Conservation (phyloP, 768 basidiomycete genomes). For the Leucocoprinus sp. region DNA sequence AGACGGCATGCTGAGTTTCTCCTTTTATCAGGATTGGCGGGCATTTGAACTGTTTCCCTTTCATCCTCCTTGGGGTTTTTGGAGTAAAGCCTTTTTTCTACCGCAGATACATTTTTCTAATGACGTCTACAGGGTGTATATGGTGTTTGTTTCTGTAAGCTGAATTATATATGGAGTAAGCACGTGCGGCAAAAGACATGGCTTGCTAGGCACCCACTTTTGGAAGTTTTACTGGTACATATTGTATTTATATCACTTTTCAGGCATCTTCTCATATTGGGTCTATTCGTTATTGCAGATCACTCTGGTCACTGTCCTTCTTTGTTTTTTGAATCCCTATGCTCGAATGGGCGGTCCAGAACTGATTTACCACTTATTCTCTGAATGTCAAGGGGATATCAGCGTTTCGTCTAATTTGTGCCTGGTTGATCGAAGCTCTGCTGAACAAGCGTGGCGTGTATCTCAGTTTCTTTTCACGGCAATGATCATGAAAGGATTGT, state of each 20-base stretch:
- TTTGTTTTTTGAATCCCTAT: slow-evolving; percentile 85
- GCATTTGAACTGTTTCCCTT: slow-evolving; percentile 80
- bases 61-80: slow-evolving; percentile 80
- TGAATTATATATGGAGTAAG: slow-evolving; percentile 86
- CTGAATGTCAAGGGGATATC: slow-evolving; percentile 61
- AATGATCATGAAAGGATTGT: slow-evolving; percentile 68
- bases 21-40: slow-evolving; percentile 72
- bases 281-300: slow-evolving; percentile 42
- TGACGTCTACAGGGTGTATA: slow-evolving; percentile 63
- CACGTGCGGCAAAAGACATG: slow-evolving; percentile 76
- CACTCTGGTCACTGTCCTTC: slow-evolving; percentile 63
- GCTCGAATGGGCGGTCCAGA: slow-evolving; percentile 94
- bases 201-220: slow-evolving; percentile 68
- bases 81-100: slow-evolving; percentile 46
- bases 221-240: slow-evolving; percentile 77
- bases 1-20: background rate
- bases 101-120: background rate
- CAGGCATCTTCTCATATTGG: background rate
- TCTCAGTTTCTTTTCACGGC: slow-evolving; percentile 62
- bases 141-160: slow-evolving; percentile 86
- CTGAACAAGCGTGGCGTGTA: slow-evolving; percentile 50
- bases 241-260: background rate
- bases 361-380: slow-evolving; percentile 85
- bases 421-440: slow-evolving; percentile 50
- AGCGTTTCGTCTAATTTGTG: slow-evolving; percentile 64